These are phyloP conservation scores for Fusarium ambrosium DNA, from an alignment of 2,329 filamentous ascomycete species.

Conservation along the genomic window DNA sequence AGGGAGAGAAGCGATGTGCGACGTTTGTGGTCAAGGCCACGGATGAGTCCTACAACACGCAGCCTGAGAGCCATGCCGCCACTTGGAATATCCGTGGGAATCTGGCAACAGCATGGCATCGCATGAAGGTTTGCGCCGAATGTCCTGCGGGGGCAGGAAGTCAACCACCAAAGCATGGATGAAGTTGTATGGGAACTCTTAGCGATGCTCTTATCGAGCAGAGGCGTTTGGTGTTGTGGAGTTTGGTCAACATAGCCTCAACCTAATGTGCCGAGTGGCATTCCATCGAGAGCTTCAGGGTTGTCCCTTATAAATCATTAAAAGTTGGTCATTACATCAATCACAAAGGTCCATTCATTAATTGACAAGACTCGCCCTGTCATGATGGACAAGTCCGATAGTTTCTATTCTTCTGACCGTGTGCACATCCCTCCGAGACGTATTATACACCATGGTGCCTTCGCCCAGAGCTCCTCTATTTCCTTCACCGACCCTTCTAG, in stretches of 20 bases:
- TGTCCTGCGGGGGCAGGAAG: slow-evolving; percentile 34
- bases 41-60: slow-evolving; percentile 75
- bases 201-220: slow-evolving; percentile 1
- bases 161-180: slow-evolving; percentile 3
- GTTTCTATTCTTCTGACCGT: slow-evolving; percentile 37
- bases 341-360: background rate
- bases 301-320: background rate
- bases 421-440: slow-evolving; percentile 34
- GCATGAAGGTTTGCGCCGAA: slow-evolving; percentile 59
- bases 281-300: background rate
- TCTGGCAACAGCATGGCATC: slow-evolving; percentile 76
- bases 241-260: background rate
- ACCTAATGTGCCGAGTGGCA: background rate
- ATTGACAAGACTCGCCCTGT: background rate
- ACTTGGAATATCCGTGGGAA: slow-evolving; percentile 76
- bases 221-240: slow-evolving; percentile 5
- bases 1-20: slow-evolving; percentile 54
- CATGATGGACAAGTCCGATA: background rate
- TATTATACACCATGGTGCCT: slow-evolving; percentile 36
- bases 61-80: slow-evolving; percentile 70
- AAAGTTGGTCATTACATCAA: background rate
- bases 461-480: slow-evolving; percentile 29
- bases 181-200: background rate
- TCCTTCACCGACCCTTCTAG: slow-evolving; percentile 36
- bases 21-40: slow-evolving; percentile 74